Conservation (phyloP, 1,284 basidiomycete species). For the Peniophora sp. region DNA sequence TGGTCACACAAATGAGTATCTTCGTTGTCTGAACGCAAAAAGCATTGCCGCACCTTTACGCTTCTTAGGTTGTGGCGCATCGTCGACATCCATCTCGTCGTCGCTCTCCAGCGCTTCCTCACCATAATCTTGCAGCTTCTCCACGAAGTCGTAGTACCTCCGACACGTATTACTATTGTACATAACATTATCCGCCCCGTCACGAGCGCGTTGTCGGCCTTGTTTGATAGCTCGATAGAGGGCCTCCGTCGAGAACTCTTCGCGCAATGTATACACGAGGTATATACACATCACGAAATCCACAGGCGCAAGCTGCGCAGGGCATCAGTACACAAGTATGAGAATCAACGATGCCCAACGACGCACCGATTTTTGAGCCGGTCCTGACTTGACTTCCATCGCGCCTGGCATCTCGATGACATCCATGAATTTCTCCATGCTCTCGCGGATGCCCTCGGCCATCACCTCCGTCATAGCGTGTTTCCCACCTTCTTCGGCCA, state of each 20-base stretch:
- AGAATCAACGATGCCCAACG: background rate
- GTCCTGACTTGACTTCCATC: background rate
- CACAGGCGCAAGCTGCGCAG: background rate
- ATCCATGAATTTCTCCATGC: background rate
- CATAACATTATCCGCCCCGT: background rate
- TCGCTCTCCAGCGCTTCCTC: constrained; percentile 15
- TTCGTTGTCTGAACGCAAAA: too few species aligned
- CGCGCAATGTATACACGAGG: background rate
- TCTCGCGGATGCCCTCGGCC: constrained; percentile 49
- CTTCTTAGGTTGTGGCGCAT: background rate
- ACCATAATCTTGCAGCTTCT: constrained; percentile 11
- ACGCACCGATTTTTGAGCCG: background rate
- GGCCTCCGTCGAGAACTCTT: background rate
- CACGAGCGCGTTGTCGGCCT: constrained; percentile 10
- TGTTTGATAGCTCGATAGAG: constrained; percentile 23
- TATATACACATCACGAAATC: background rate
- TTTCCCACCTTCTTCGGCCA: background rate
- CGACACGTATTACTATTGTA: background rate
- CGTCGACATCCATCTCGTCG: constrained; percentile 28
- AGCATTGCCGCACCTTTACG: too few species aligned
- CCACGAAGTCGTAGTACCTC: background rate
- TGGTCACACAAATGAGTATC: too few species aligned
- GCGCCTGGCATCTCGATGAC: background rate
- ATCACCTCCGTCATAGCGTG: constrained; percentile 48
- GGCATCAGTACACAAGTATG: background rate